Base-by-base conservation (phyloP, 495 filamentous ascomycete genomes). In the Neurospora sp. region DNA sequence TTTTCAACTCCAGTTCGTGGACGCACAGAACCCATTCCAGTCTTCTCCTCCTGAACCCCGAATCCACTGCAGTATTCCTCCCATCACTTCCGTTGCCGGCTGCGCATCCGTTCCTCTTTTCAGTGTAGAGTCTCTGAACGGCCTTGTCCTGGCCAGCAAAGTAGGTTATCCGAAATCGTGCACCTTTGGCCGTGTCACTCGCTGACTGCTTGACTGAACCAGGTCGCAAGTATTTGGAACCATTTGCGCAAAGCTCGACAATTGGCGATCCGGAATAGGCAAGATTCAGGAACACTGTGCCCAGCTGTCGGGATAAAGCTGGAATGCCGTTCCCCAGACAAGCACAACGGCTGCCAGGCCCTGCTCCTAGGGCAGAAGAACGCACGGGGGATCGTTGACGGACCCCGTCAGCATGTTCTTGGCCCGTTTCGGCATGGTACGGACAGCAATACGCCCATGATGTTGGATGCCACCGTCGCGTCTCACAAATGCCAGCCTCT, bases 401-500 rank as follows among this genome's bases (percentile, higher is more conserved):
- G 8, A 27, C 22, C 12, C 53, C 53, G 27, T 35, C 53, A 31
- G 27, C 27, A 65, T 69, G 53, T 39, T 69, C 31, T 61, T 72
- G 65, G 69, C 41, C 75, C 73, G 41, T 71, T 74, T 74, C 39
- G 74, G 74, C 40, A 69, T 76, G 27, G 74, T 47, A 20, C 53
- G 69, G 70, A 41, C 73, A 71, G 47, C 75, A 74, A 68, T 6
- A 71, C 71, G 39, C 65, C 59, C 68, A 72, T 40, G 42, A 39
- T 73, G 65, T 65, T 39, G 69, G 41, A 38, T 69, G 76, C 72
- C 47, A 75, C 71, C 70, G 72, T 72, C 70, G 70, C 39, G 70
- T 69, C 68, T 72, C 73, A 71, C 71, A 71, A 72, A 73, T 72
- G 68, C 68, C 71, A 53, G 69, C 75, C 77, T 75, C 73, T 76